Percentiles rank a stretch among this genome's conserved stretches.
These are phyloP conservation scores for Besnoitia besnoiti DNA, from an alignment of 169 alveolate genomes.

Conservation along the genomic window DNA sequence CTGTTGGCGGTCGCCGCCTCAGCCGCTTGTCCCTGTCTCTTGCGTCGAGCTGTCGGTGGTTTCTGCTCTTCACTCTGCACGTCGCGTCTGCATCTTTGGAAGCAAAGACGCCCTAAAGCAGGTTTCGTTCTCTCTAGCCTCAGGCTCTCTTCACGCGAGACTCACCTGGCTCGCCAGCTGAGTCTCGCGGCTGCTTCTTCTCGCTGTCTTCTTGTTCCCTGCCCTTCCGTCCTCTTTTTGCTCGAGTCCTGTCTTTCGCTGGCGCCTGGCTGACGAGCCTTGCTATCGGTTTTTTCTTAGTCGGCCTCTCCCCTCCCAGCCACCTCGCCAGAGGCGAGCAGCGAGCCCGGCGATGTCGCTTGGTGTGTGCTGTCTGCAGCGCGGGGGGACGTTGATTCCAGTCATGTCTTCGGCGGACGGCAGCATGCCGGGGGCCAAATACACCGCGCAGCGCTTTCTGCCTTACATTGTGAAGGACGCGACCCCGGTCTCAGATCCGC, in stretches of 20 bases:
- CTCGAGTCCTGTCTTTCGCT: no score
- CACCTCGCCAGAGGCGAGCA: no score
- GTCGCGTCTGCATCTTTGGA: neutral
- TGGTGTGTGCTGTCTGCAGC: neutral
- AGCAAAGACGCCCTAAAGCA: no score
- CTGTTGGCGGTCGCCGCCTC: neutral
- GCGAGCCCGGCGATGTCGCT: no score
- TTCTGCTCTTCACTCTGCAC: neutral
- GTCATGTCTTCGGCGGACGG: neutral
- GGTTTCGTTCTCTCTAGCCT: no score
- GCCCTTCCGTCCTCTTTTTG: no score
- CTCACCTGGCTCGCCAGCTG: no score
- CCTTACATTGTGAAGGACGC: constrained; percentile 53
- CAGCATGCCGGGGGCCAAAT: constrained; percentile 56
- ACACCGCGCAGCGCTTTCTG: constrained; percentile 54
- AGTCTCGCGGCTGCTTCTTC: neutral
- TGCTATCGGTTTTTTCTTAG: no score
- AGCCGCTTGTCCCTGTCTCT: neutral
- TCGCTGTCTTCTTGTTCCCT: neutral
- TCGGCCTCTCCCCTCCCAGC: no score
- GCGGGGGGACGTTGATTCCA: constrained; percentile 48
- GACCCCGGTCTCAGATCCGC: constrained; percentile 15
- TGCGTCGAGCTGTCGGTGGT: neutral
- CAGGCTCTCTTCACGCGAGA: no score
- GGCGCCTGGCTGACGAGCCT: no score